phyloP scores from a whole-genome alignment of 306 rosid species.

The Inga oerstediana region DNA sequence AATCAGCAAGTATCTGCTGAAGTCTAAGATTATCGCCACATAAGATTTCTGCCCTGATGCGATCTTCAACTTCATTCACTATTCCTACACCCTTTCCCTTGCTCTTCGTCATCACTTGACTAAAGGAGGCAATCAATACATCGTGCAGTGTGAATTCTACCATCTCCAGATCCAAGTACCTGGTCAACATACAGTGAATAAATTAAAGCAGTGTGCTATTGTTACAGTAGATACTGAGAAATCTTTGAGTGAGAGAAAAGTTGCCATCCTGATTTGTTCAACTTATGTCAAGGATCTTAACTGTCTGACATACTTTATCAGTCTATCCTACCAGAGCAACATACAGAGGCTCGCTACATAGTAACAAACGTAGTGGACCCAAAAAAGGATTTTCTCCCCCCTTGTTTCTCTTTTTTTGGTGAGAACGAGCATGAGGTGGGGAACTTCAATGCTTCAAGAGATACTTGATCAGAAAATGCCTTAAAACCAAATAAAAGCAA shows the following conservation, averaged over 20 bases:
- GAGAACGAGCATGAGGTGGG: slow-evolving; percentile 3
- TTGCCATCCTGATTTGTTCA: not conserved
- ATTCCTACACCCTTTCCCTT: slow-evolving; percentile 54
- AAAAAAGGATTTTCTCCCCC: not conserved
- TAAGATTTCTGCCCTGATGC: slow-evolving; percentile 54
- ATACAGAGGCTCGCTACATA: slow-evolving; percentile 14
- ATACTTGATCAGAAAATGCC: not conserved
- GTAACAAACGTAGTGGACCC: not conserved
- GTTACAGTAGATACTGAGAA: slow-evolving; percentile 12
- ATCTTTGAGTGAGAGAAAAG: slow-evolving; percentile 7
- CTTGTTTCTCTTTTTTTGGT: not conserved
- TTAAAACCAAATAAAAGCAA: slow-evolving; percentile 10
- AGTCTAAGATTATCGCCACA: slow-evolving; percentile 87
- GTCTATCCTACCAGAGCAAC: slow-evolving; percentile 13
- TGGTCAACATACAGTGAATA: slow-evolving; percentile 39
- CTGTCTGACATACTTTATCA: not conserved
- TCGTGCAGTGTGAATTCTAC: slow-evolving; percentile 82
- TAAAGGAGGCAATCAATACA: slow-evolving; percentile 65
- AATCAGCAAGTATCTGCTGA: slow-evolving; percentile 87
- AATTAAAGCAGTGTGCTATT: not conserved
- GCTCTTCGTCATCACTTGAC: slow-evolving; percentile 79
- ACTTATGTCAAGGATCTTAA: not conserved
- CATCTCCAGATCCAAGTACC: slow-evolving; percentile 89
- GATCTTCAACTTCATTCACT: slow-evolving; percentile 67
- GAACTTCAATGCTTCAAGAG: not conserved